Base-by-base conservation (phyloP, 176 grass and related monocot species). In the Cenchrus fungigraminus region DNA sequence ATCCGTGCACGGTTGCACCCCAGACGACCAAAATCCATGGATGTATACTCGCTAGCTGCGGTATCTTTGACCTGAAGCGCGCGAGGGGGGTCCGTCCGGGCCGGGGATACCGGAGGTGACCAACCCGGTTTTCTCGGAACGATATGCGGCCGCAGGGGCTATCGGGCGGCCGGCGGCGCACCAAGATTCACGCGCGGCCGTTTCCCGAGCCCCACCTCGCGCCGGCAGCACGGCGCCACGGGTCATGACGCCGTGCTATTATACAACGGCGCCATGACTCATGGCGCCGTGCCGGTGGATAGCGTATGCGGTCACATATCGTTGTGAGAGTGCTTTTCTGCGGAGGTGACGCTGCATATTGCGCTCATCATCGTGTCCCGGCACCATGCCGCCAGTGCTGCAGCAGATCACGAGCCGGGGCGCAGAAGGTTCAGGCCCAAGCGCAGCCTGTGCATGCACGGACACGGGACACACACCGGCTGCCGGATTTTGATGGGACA, bases 401-500 rank as follows among this genome's bases (percentile, higher is more conserved):
- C 34, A 63, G 50, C 34, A 61, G 83, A 85, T 89, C 88, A 85
- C 78, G 88, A 82, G 71, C 76, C 46, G 51, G 75, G 75, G 37
- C 3, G 28, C 87, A 68, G 4, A 72, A 58, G 29, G 42, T 69
- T 68, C 73, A 69, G 75, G 16, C 28, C 19, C 29, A 40, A 8
- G 11, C 4, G 44, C 51, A 15, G 52, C 52, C 14, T 14, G 3
- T 15, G n/a, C 59, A 65, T 15, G 29, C 37, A 40, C 2, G 34
- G 34, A 3, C 62, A 14, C 29, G 31, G 1, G 31, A 2, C 31
- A 32, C 31, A 65, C 59, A 12, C 65, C 9, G 22, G 22, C 22
- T 25, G 4, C 59, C n/a, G 11, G 59, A 62, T 62, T 74, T 80
- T 85, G 52, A 71, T 70, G 54, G 66, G 77, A 76, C 77, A 77